Evolutionary conservation across 169 alveolate genomes (phyloP), one percentile per base, ranked within the genome.

Genomic region (Plasmodium reichenowi): DNA sequence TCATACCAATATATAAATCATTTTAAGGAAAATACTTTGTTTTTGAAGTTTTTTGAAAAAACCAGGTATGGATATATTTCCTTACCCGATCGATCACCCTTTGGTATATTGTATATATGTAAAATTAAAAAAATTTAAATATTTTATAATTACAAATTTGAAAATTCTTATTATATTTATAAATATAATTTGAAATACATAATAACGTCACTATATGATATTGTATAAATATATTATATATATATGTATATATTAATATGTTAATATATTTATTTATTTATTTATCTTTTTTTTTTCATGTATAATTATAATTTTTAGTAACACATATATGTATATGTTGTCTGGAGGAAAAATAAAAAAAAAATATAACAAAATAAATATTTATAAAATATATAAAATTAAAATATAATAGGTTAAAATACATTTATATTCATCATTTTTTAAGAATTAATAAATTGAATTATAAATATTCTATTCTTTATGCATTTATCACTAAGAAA

Each of bases 31-130:
- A 88, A 68, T 43, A 66, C 50, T 13, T 24, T 29, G 17, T 54
- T 47, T 45, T 73, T 91, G 20, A 87, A 80, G 22, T 62, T 72
- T 50, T 89, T 72, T 29, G 96, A 93, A 50, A 93, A 71, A 24
- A 91, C 95, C 13, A 93, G 43, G 26, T 90, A 91, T 68, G 96
- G 96, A 4, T 93, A 93, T 80, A 91, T 94, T 26, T 88, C 93
- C 22, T 78, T 93, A 90, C 96, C 96, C 0, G 96, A 93, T 32
- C 58, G 62, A 32, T 72, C 96, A 1, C 90, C 87, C 45, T 91
- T 72, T 68, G 96, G 96, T 9, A 93, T 94, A 29, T 63, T 90
- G 26, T 93, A 91, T 78, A 93, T 93, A 22, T 90, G 94, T 58
- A 93, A 93, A 88, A 87, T 93, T 63, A 75, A 86, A 29, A 80